phyloP scores from a whole-genome alignment of 2,329 filamentous ascomycete species.

The Paraconiothyrium brasiliense region DNA sequence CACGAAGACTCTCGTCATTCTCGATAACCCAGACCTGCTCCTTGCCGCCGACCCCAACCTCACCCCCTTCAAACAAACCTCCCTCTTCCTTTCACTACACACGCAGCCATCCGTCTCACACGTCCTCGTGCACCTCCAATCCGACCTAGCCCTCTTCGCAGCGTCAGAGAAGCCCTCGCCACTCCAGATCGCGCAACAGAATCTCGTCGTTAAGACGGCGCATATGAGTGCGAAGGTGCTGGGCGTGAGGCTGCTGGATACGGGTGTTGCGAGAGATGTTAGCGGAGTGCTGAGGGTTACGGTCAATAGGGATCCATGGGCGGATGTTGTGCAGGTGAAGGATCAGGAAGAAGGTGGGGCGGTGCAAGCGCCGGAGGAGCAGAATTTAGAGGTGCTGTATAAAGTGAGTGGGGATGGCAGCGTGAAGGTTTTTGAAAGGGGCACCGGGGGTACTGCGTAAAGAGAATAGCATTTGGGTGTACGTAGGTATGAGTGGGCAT shows the following conservation, averaged over 20 bases:
- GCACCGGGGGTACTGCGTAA: slow-evolving; percentile 54
- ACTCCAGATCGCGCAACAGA: slow-evolving; percentile 36
- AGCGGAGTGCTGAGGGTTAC: slow-evolving; percentile 86
- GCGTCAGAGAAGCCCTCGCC: slow-evolving; percentile 59
- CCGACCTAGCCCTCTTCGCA: slow-evolving; percentile 76
- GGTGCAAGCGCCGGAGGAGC: not conserved
- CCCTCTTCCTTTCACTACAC: slow-evolving; percentile 41
- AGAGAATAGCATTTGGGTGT: not conserved
- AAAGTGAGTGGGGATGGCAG: slow-evolving; percentile 80
- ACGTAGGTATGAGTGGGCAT: not conserved
- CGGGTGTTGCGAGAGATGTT: slow-evolving; percentile 88
- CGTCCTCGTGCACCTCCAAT: slow-evolving; percentile 71
- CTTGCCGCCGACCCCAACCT: slow-evolving; percentile 47
- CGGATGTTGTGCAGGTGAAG: slow-evolving; percentile 34
- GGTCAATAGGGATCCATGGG: slow-evolving; percentile 47
- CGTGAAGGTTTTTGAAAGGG: slow-evolving; percentile 85
- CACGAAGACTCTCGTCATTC: slow-evolving; percentile 52
- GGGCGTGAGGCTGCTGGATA: slow-evolving; percentile 79
- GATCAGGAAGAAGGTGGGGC: slow-evolving; percentile 32
- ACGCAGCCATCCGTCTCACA: slow-evolving; percentile 67
- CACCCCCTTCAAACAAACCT: slow-evolving; percentile 30
- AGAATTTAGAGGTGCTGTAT: slow-evolving; percentile 74
- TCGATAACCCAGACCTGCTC: slow-evolving; percentile 56
- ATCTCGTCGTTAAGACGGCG: slow-evolving; percentile 75
- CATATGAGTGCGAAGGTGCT: slow-evolving; percentile 78